These are phyloP conservation scores for Fistulina hepatica DNA, from an alignment of 1,284 basidiomycete species.

Conservation along the genomic window DNA sequence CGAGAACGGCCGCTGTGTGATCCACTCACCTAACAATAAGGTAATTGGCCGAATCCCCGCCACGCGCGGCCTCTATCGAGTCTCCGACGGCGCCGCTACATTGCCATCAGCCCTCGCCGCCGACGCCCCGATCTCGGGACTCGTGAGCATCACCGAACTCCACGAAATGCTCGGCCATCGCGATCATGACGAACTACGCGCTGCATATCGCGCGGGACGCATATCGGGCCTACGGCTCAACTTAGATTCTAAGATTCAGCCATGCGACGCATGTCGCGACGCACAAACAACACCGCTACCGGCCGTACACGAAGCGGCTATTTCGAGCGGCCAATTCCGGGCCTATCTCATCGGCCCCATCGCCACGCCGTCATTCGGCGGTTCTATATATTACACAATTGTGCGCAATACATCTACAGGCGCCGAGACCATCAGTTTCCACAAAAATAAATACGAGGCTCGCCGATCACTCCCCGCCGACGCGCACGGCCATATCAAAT, in stretches of 20 bases:
- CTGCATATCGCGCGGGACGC: slow-evolving; percentile 6
- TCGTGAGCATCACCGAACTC: slow-evolving; percentile 3
- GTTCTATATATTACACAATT: too few relatives aligned
- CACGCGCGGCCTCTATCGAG: slow-evolving; percentile 9
- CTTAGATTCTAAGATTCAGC: slow-evolving; percentile 4
- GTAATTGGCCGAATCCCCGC: slow-evolving; percentile 7
- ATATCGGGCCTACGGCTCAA: slow-evolving; percentile 4
- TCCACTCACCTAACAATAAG: slow-evolving; percentile 2
- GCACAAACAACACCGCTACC: slow-evolving; percentile 1
- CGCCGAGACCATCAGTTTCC: too few relatives aligned
- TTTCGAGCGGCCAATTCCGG: too few relatives aligned
- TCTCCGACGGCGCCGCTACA: not conserved
- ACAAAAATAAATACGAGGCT: too few relatives aligned
- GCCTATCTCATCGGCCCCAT: too few relatives aligned
- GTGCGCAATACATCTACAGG: too few relatives aligned
- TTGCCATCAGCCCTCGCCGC: not conserved
- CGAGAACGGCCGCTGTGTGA: slow-evolving; percentile 6
- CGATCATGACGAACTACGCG: slow-evolving; percentile 1
- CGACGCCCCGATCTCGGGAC: not conserved
- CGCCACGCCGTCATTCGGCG: too few relatives aligned
- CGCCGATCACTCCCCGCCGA: too few relatives aligned
- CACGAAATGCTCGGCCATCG: slow-evolving; percentile 6
- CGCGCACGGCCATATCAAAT: too few relatives aligned
- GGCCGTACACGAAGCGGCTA: too few relatives aligned
- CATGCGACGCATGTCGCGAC: not conserved